A percentile compares a stretch with the other conserved stretches of the same genome.
These are phyloP conservation scores for Primulina tabacum DNA, from an alignment of 257 asterid species.

Conservation along the genomic window DNA sequence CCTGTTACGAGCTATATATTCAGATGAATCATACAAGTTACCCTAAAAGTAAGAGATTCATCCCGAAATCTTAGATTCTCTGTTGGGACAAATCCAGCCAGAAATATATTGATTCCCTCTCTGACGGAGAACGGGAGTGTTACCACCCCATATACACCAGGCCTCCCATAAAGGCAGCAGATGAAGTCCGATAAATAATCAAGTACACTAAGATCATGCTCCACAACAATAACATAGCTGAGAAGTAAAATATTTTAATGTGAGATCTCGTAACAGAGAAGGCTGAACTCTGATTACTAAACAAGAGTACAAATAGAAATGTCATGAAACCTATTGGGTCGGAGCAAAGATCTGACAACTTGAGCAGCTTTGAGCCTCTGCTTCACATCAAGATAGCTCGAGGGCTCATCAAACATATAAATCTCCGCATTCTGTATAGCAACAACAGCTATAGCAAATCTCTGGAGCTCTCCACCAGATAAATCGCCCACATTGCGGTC, in stretches of 20 bases:
- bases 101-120: constrained; percentile 94
- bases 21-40: constrained; percentile 17
- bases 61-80: constrained; percentile 91
- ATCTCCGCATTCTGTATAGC: constrained; percentile 93
- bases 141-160: constrained; percentile 96
- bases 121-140: constrained; percentile 98
- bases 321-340: constrained; percentile 63
- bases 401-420: constrained; percentile 99
- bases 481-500: constrained; percentile 96
- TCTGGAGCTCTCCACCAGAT: constrained; percentile 99
- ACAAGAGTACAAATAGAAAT: constrained; percentile 13
- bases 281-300: constrained; percentile 4
- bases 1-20: constrained; percentile 10
- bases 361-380: constrained; percentile 99
- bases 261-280: constrained; percentile 8
- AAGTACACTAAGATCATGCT: constrained; percentile 95
- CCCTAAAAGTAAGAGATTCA: constrained; percentile 91
- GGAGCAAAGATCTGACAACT: constrained; percentile 92
- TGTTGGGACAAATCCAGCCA: constrained; percentile 95
- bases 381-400: constrained; percentile 97
- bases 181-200: constrained; percentile 95
- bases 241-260: constrained; percentile 21
- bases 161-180: constrained; percentile 95
- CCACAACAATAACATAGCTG: constrained; percentile 95
- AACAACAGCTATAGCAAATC: constrained; percentile 97